phyloP scores from a whole-genome alignment of 2,329 filamentous ascomycete species.

The Paraconiothyrium brasiliense region DNA sequence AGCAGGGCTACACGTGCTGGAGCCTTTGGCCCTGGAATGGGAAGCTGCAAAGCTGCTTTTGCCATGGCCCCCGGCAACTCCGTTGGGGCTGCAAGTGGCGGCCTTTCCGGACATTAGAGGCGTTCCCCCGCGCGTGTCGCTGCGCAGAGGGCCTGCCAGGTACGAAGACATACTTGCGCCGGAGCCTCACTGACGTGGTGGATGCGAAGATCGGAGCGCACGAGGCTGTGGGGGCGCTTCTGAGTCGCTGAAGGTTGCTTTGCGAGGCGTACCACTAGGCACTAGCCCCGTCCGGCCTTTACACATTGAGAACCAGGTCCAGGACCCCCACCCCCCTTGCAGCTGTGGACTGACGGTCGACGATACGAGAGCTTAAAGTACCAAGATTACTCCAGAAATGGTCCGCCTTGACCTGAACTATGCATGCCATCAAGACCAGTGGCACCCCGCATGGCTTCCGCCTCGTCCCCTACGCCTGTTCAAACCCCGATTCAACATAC shows the following conservation, averaged over 20 bases:
- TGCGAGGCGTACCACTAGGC: constrained; percentile 9
- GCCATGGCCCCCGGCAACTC: constrained; percentile 3
- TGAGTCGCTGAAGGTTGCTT: constrained; percentile 18
- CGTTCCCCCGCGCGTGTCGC: neutral
- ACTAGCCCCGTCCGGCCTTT: constrained; percentile 14
- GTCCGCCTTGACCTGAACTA: too few species aligned
- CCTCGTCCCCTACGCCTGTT: too few species aligned
- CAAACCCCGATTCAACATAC: too few species aligned
- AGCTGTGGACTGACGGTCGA: neutral
- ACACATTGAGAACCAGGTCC: neutral
- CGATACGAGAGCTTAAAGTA: too few species aligned
- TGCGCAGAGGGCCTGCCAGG: constrained; percentile 9
- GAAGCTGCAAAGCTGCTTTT: constrained; percentile 11
- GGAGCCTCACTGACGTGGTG: neutral
- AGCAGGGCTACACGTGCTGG: constrained; percentile 15
- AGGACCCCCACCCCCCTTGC: neutral
- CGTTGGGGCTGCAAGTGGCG: constrained; percentile 7
- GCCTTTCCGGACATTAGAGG: constrained; percentile 5
- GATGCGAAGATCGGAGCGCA: constrained; percentile 11
- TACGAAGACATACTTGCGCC: neutral
- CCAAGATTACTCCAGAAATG: too few species aligned
- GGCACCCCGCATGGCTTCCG: too few species aligned
- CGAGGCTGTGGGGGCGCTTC: constrained; percentile 12
- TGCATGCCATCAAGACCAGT: too few species aligned
- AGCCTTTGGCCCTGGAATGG: constrained; percentile 15